A percentile compares a stretch with the other conserved stretches of the same genome.
phyloP scores from a whole-genome alignment of 2,329 filamentous ascomycete genomes.

The Paecilomyces niveus region DNA sequence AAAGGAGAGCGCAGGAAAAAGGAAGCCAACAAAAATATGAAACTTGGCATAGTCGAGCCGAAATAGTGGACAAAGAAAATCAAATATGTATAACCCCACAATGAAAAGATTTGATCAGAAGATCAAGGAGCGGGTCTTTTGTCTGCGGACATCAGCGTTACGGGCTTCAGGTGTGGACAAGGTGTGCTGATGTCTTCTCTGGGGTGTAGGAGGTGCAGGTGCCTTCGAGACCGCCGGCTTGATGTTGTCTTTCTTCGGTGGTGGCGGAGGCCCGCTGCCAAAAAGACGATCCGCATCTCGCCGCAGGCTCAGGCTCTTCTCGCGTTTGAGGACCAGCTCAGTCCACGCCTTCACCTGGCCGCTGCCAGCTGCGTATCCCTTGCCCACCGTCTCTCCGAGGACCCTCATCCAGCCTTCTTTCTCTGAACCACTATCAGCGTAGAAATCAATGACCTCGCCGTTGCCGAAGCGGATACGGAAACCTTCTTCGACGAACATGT shows the following conservation, averaged over 20 bases:
- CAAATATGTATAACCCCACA: background rate
- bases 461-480: constrained; percentile 99
- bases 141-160: constrained; percentile 27
- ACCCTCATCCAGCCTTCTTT: constrained; percentile 96
- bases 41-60: constrained; percentile 5
- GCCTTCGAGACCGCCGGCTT: constrained; percentile 18
- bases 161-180: constrained; percentile 33
- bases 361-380: constrained; percentile 38
- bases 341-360: constrained; percentile 53
- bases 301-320: constrained; percentile 29
- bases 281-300: constrained; percentile 20
- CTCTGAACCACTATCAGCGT: constrained; percentile 77
- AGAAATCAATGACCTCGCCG: constrained; percentile 97
- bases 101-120: constrained; percentile 18
- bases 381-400: constrained; percentile 63
- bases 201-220: constrained; percentile 22
- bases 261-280: constrained; percentile 11
- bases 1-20: constrained; percentile 8
- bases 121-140: constrained; percentile 36
- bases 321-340: constrained; percentile 50
- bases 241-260: constrained; percentile 18
- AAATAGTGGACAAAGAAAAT: constrained; percentile 2
- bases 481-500: constrained; percentile 99
- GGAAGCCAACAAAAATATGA: constrained; percentile 7
- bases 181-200: constrained; percentile 31